Conservation (phyloP, 371 early-diverging fungal genomes). For the Sporodiniella umbellata region DNA sequence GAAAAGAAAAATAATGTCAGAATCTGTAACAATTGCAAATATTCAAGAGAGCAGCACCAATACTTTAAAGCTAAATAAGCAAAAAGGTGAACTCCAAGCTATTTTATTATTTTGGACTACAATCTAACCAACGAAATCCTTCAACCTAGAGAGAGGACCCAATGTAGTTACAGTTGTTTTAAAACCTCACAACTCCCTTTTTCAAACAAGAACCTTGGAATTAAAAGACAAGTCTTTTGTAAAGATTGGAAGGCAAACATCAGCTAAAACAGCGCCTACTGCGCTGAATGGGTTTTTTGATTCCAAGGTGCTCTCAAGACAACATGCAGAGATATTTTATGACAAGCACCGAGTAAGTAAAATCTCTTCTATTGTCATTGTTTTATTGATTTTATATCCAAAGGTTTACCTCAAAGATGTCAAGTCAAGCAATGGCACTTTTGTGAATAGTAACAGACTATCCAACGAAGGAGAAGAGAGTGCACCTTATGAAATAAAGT, state of each 20-base stretch:
- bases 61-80: background rate
- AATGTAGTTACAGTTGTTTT: conserved; percentile 43
- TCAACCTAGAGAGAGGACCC: background rate
- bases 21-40: background rate
- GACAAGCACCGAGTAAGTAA: conserved; percentile 61
- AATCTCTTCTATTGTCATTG: background rate
- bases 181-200: conserved; percentile 57
- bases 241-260: conserved; percentile 77
- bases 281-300: conserved; percentile 82
- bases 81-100: background rate
- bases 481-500: conserved; percentile 56
- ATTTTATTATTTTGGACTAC: background rate
- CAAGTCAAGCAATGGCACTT: conserved; percentile 86
- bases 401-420: conserved; percentile 76
- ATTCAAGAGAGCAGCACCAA: background rate
- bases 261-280: conserved; percentile 60
- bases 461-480: conserved; percentile 69
- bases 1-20: background rate
- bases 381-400: background rate
- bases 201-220: conserved; percentile 64
- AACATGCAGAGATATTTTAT: conserved; percentile 82
- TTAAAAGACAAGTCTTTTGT: conserved; percentile 50
- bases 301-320: conserved; percentile 80
- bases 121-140: too few relatives aligned
- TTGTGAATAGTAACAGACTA: conserved; percentile 74